Conservation (phyloP, 805 yeast species). For the Candida dendrica region DNA sequence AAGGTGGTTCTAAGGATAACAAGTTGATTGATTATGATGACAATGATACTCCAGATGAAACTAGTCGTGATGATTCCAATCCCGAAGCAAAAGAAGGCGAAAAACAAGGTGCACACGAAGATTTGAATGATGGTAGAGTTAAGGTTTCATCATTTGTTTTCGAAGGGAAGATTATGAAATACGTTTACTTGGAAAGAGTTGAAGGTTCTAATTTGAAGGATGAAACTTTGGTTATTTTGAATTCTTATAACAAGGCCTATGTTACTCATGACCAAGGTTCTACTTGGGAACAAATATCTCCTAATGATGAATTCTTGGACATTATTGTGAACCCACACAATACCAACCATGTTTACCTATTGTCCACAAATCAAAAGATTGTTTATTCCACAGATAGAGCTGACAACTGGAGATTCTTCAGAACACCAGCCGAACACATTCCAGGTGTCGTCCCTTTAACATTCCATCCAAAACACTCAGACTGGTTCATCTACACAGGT, state of each 20-base stretch:
- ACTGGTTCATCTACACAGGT: conserved; percentile 66
- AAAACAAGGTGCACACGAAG: conserved; percentile 25
- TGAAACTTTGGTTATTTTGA: conserved; percentile 59
- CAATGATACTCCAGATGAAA: conserved; percentile 24
- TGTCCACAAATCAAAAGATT: conserved; percentile 20
- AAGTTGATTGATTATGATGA: conserved; percentile 18
- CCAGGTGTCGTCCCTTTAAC: conserved; percentile 43
- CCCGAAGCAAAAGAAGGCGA: conserved; percentile 28
- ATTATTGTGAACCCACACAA: conserved; percentile 55
- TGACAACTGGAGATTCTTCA: conserved; percentile 35
- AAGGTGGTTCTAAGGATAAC: conserved; percentile 7
- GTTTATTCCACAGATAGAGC: conserved; percentile 72
- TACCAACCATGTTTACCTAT: conserved; percentile 37
- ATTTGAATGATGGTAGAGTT: conserved; percentile 27
- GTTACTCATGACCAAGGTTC: conserved; percentile 53
- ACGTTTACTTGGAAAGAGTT: conserved; percentile 47
- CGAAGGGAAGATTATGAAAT: conserved; percentile 46
- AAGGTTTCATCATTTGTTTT: conserved; percentile 34
- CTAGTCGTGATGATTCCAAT: conserved; percentile 14
- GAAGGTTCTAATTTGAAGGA: conserved; percentile 35
- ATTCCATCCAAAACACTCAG: conserved; percentile 52
- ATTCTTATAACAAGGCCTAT: conserved; percentile 43
- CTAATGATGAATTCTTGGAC: conserved; percentile 38
- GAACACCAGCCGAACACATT: conserved; percentile 41
- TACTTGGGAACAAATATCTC: conserved; percentile 22